Evolutionary conservation across 129 eudicot genomes (phyloP).

Genomic region (Artemisia tridentata): DNA sequence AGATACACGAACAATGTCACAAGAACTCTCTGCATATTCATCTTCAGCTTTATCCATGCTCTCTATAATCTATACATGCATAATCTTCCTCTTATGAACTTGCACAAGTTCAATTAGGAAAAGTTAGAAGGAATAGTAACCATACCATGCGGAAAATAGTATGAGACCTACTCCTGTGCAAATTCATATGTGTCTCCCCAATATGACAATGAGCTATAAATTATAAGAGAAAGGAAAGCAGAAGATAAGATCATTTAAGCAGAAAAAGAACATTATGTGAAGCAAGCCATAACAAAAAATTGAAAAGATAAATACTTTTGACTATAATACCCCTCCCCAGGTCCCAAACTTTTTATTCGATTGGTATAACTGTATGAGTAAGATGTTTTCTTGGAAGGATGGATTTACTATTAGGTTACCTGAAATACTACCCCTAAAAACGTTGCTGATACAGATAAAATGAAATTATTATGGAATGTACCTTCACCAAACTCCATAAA

Average conservation of each 20-base stretch:
- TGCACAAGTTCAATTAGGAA: neutral
- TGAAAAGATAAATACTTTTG: too few species aligned
- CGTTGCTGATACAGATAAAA: neutral
- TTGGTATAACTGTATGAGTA: neutral
- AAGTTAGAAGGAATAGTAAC: conserved; percentile 11
- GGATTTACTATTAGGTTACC: neutral
- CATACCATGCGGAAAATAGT: conserved; percentile 96
- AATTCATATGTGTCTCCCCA: conserved; percentile 97
- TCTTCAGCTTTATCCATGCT: conserved; percentile 84
- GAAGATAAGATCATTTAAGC: neutral
- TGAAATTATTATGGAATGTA: conserved; percentile 24
- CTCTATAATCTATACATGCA: conserved; percentile 73
- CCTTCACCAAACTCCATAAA: conserved; percentile 94
- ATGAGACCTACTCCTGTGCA: conserved; percentile 93
- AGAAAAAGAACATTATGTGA: neutral
- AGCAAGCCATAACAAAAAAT: neutral
- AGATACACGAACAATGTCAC: conserved; percentile 99
- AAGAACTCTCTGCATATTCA: conserved; percentile 56
- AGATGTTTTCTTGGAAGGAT: conserved; percentile 5
- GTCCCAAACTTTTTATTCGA: neutral
- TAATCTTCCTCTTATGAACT: conserved; percentile 15
- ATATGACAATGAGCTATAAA: conserved; percentile 90
- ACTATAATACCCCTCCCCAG: neutral
- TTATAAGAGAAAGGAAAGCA: neutral
- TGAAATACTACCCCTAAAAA: neutral